These are phyloP conservation scores for Thielaviopsis punctulata DNA, from an alignment of 2,329 filamentous ascomycete genomes.

Conservation along the genomic window DNA sequence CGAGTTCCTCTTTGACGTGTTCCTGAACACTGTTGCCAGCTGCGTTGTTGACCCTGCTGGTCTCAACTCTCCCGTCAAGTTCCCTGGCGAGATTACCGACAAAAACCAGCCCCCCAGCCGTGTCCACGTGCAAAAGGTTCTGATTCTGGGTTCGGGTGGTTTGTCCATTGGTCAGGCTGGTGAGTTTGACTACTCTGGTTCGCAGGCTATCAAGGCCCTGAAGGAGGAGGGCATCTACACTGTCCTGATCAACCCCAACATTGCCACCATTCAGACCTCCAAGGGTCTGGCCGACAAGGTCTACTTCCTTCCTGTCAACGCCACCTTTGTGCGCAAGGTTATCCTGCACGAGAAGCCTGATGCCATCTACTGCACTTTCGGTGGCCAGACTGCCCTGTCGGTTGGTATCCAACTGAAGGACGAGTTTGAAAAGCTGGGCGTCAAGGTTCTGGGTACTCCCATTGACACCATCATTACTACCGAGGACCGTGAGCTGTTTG, in stretches of 20 bases:
- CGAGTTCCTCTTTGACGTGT: slow-evolving; percentile 93
- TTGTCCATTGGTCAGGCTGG: slow-evolving; percentile 94
- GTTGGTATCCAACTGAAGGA: slow-evolving; percentile 97
- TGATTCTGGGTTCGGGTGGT: slow-evolving; percentile 86
- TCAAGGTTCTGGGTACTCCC: slow-evolving; percentile 86
- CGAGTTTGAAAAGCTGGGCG: slow-evolving; percentile 81
- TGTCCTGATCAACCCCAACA: slow-evolving; percentile 96
- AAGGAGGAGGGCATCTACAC: slow-evolving; percentile 98
- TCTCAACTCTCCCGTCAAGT: slow-evolving; percentile 58
- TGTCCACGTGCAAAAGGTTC: slow-evolving; percentile 80
- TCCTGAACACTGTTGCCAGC: slow-evolving; percentile 67
- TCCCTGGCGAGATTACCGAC: slow-evolving; percentile 67
- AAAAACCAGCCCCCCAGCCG: slow-evolving; percentile 38
- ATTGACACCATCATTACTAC: slow-evolving; percentile 98
- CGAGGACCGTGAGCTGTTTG: slow-evolving; percentile 93
- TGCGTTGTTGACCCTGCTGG: slow-evolving; percentile 49
- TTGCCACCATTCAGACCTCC: slow-evolving; percentile 95
- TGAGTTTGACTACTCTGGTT: slow-evolving; percentile 97
- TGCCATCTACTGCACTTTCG: slow-evolving; percentile 94
- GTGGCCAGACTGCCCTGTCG: slow-evolving; percentile 89
- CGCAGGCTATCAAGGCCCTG: slow-evolving; percentile 93
- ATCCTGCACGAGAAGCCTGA: slow-evolving; percentile 89
- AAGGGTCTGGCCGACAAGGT: slow-evolving; percentile 97
- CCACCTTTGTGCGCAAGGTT: slow-evolving; percentile 94
- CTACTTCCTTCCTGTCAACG: slow-evolving; percentile 93